Base-by-base conservation (phyloP, 805 yeast species). In the Candida koratica region DNA sequence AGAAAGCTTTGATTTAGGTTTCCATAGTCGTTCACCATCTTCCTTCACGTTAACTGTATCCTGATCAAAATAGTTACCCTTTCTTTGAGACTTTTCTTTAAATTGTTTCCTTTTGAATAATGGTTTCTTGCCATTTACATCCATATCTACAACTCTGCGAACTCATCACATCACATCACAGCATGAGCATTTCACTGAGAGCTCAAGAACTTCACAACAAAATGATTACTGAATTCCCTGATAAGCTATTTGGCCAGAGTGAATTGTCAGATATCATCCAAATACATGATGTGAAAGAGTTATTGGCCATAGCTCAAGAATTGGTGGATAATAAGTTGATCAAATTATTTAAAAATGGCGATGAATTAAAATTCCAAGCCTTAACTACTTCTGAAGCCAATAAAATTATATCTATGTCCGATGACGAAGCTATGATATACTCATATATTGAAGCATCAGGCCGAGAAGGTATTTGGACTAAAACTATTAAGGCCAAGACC, bases 381-480 rank as follows among this genome's bases (percentile, higher is more conserved):
- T 82, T 86, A 2, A 70, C 80, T 5, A 60, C 69, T 26, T 64
- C 73, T 9, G 96, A 88, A 44, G 96, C 97, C 7, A 73, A 64
- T 17, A 85, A 84, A 52, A 76, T 86, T 43, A 69, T 80, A 17
- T 71, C 78, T 25, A 88, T 90, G 96, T 55, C 74, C 6, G 74
- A 81, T 18, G 98, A 93, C 51, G 97, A 93, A 60, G 81, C 89
- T 16, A 76, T 90, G 75, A 83, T 90, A 17, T 90, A 90, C 55
- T 81, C 93, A 1, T 82, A 88, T 52, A 90, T 90, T 45, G 95
- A 86, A 52, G 94, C 95, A 0, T 75, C 94, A 6, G 95, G 93
- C 4, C 71, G 97, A 58, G 97, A 89, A 60, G 97, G 97, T 29
- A 87, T 89, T 36, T 89, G 97, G 97, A 84, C 95, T 9, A 87